phyloP scores from a whole-genome alignment of 768 basidiomycete genomes.

The Phanerochaete sordida region DNA sequence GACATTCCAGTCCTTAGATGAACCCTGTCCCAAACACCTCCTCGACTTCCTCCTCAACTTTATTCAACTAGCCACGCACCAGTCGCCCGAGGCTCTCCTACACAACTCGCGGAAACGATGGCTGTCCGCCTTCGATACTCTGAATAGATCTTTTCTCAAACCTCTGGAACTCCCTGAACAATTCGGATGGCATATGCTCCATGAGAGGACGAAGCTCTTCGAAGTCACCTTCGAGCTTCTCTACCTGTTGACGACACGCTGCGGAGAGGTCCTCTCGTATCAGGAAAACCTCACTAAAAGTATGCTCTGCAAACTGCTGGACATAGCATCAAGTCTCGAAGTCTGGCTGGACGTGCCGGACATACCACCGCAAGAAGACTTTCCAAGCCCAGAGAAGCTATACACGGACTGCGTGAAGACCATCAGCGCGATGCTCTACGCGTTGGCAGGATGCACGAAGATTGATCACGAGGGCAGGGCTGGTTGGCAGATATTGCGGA shows the following conservation, averaged over 20 bases:
- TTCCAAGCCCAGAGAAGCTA: neutral
- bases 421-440: neutral
- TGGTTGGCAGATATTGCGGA: neutral
- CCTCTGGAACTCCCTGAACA: neutral
- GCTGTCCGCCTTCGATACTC: neutral
- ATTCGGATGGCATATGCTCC: neutral
- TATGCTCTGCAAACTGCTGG: neutral
- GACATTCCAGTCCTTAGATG: conserved; percentile 18
- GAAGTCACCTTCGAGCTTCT: conserved; percentile 1
- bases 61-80: neutral
- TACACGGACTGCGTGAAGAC: neutral
- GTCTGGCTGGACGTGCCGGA: neutral
- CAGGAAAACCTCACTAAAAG: neutral
- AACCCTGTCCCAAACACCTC: neutral
- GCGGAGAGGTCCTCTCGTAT: neutral
- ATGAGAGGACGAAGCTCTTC: neutral
- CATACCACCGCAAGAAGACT: neutral
- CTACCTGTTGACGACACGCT: neutral
- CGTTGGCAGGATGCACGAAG: neutral
- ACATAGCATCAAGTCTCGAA: neutral
- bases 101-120: neutral
- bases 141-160: neutral
- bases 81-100: conserved; percentile 13
- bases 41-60: conserved; percentile 11
- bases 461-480: conserved; percentile 1